phyloP scores from a whole-genome alignment of 139 green algal genomes.

The Picochlorum sp. region DNA sequence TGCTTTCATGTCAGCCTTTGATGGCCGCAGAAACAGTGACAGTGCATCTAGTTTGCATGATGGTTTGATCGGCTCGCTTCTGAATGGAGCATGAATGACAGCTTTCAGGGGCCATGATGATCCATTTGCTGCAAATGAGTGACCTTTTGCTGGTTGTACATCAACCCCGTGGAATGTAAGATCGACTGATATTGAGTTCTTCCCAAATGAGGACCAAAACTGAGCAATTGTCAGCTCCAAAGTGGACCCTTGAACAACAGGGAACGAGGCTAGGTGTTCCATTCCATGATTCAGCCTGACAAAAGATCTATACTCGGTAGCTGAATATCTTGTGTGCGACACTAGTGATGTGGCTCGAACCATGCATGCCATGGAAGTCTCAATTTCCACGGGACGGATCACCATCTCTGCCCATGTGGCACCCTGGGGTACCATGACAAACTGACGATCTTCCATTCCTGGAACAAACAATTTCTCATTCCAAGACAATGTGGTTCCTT shows the following conservation, averaged over 20 bases:
- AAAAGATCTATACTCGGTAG: conserved; percentile 44
- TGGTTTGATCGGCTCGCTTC: conserved; percentile 49
- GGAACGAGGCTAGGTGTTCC: conserved; percentile 14
- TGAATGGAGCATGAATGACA: conserved; percentile 33
- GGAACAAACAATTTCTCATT: conserved; percentile 23
- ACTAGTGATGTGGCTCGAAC: conserved; percentile 49
- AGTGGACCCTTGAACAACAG: conserved; percentile 44
- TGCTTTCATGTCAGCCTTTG: conserved; percentile 28
- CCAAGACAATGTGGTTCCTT: conserved; percentile 8
- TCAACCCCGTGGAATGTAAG: conserved; percentile 71
- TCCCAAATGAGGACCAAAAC: conserved; percentile 60
- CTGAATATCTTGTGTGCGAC: conserved; percentile 49
- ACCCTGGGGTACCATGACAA: conserved; percentile 67
- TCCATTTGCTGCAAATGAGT: conserved; percentile 24
- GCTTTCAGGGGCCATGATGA: conserved; percentile 23
- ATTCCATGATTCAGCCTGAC: conserved; percentile 10
- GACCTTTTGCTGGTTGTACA: neutral
- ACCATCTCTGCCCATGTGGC: conserved; percentile 73
- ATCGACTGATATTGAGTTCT: conserved; percentile 36
- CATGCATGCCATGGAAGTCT: conserved; percentile 38
- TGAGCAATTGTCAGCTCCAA: conserved; percentile 78
- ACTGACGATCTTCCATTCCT: conserved; percentile 47
- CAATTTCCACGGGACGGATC: conserved; percentile 30
- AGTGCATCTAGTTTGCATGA: conserved; percentile 49
- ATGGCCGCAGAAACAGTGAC: conserved; percentile 43